Percentiles rank a stretch among this genome's conserved stretches.
phyloP scores from a whole-genome alignment of 1,284 basidiomycete species.

The Caloboletus firmus region DNA sequence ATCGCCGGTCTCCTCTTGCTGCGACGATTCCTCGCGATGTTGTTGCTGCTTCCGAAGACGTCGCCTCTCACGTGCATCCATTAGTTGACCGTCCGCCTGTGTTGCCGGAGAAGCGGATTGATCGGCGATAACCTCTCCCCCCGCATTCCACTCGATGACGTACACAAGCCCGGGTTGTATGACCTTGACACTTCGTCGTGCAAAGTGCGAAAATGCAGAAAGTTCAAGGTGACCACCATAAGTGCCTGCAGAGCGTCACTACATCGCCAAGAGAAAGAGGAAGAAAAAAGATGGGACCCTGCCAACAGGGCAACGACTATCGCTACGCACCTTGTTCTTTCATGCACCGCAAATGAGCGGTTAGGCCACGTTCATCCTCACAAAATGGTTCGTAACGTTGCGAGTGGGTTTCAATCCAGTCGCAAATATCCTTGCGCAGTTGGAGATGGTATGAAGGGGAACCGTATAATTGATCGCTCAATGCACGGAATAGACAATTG shows the following conservation, averaged over 20 bases:
- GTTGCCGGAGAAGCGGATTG: slow-evolving; percentile 26
- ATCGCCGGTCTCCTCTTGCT: slow-evolving; percentile 32
- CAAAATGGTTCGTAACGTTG: slow-evolving; percentile 85
- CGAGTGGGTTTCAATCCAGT: slow-evolving; percentile 73
- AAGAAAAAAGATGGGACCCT: slow-evolving; percentile 1
- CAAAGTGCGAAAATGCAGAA: slow-evolving; percentile 84
- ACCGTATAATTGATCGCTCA: slow-evolving; percentile 82
- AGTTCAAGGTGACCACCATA: slow-evolving; percentile 92
- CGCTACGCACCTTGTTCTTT: slow-evolving; percentile 61
- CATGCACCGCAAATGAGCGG: slow-evolving; percentile 73
- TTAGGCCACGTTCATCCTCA: slow-evolving; percentile 79
- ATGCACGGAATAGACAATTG: slow-evolving; percentile 84
- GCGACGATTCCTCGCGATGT: slow-evolving; percentile 33
- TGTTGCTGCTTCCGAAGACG: slow-evolving; percentile 33
- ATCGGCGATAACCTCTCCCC: slow-evolving; percentile 40
- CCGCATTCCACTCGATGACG: slow-evolving; percentile 73
- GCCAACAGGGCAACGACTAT: background rate
- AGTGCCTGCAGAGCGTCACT: slow-evolving; percentile 52
- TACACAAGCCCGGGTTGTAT: slow-evolving; percentile 87
- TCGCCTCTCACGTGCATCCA: slow-evolving; percentile 37
- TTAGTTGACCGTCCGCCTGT: slow-evolving; percentile 27
- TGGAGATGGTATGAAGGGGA: slow-evolving; percentile 67
- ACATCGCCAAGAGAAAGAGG: slow-evolving; percentile 7
- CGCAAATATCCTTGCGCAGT: slow-evolving; percentile 76
- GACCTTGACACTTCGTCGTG: slow-evolving; percentile 80